Evolutionary conservation across 2,329 filamentous ascomycete genomes (phyloP), one percentile per base, ranked within the genome.

Genomic region (Fusarium xyrophilum): DNA sequence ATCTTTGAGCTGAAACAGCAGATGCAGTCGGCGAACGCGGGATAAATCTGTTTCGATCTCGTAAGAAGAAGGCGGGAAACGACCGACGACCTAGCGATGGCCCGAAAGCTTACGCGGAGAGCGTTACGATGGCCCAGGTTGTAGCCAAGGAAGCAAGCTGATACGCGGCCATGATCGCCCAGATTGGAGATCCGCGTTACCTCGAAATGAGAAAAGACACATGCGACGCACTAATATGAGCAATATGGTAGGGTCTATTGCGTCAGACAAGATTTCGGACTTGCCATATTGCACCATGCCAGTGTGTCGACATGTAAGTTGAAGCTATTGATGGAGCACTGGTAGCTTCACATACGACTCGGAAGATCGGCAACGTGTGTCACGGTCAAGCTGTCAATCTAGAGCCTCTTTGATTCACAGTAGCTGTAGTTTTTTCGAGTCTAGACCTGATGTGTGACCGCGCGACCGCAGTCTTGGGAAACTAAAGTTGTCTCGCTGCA

Each of bases 171-270:
- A 53, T 50, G 36, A 35, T 66, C 32, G 46, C 38, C 39, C 21
- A 56, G 39, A 40, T 53, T 55, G 32, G 60, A 47, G 54, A 64
- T 56, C 51, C 44, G 56, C 39, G 39, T 55, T 42, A 30, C 48
- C 50, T 68, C 25, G 32, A 44, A 54, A 52, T 17, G 40, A 53
- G 38, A 46, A 58, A 30, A 50, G 33, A n/a, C n/a, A 57, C 11
- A 57, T n/a, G 44, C 52, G 48, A 40, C 38, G 55, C 60, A 62
- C 65, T 65, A 60, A 40, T 48, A 73, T 65, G 65, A 66, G 61
- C 59, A 74, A 74, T 73, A 62, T 56, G 35, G 69, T 64, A 67
- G 51, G 69, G 68, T 63, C 39, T 32, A 68, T 73, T 62, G 71
- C 68, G 71, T 65, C 61, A 73, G 68, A 62, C 35, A 39, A 47